A percentile compares a stretch with the other conserved stretches of the same genome.
Evolutionary conservation across 228 moss, liverwort and hornwort species (phyloP).

Genomic region (Sphagnum fallax): DNA sequence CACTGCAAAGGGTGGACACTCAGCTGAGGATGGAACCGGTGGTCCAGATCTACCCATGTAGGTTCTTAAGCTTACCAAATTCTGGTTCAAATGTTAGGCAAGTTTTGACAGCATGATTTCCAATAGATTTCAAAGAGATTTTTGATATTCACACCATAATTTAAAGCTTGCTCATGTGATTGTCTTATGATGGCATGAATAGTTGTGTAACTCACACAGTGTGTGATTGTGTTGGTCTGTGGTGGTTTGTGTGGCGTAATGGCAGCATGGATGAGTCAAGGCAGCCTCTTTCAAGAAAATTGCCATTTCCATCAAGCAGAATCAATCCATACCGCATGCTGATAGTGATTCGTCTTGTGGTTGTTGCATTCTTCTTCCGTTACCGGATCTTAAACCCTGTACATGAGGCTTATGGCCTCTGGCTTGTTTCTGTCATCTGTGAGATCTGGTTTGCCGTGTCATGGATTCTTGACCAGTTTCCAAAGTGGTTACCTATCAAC

Average conservation of each 20-base stretch:
- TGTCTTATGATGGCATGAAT: too few relatives aligned
- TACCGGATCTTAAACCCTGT: conserved; percentile 75
- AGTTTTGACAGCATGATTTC: too few relatives aligned
- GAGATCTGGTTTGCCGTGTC: conserved; percentile 89
- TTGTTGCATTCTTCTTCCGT: conserved; percentile 72
- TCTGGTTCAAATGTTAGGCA: too few relatives aligned
- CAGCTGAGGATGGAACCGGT: conserved; percentile 23
- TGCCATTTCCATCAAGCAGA: conserved; percentile 60
- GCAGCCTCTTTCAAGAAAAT: conserved; percentile 75
- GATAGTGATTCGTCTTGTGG: conserved; percentile 61
- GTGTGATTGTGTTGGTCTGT: background rate
- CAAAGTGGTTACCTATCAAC: conserved; percentile 84
- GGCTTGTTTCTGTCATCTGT: conserved; percentile 78
- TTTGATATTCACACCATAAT: too few relatives aligned
- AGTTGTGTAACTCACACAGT: too few relatives aligned
- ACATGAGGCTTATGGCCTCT: conserved; percentile 58
- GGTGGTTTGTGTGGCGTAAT: background rate
- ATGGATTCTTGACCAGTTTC: conserved; percentile 93
- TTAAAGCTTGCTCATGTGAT: too few relatives aligned
- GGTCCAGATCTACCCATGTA: conserved; percentile 47
- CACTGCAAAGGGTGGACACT: conserved; percentile 29
- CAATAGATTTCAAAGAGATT: too few relatives aligned
- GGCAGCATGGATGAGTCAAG: conserved; percentile 63
- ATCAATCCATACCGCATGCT: conserved; percentile 86
- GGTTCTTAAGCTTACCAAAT: too few relatives aligned